Percentiles rank a stretch among this genome's conserved stretches.
Conservation (phyloP, 2,329 filamentous ascomycete species). For the Talaromyces sp. region DNA sequence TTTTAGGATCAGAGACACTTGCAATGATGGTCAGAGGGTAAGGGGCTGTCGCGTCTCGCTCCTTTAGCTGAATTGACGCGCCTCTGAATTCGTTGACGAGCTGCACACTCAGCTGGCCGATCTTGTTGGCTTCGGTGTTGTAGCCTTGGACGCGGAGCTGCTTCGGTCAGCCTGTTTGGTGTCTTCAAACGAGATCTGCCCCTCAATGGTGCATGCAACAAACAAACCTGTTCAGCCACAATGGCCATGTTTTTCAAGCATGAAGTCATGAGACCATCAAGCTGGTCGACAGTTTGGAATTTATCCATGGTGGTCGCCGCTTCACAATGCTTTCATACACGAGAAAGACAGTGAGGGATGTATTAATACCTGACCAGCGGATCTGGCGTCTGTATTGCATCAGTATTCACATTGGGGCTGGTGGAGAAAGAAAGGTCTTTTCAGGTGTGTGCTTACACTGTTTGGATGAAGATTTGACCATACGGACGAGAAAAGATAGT, state of each 20-base stretch:
- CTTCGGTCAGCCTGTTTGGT: neutral
- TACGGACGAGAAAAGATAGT: neutral
- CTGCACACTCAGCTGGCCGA: conserved; percentile 19
- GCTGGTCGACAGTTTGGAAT: neutral
- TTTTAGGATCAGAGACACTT: neutral
- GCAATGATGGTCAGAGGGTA: neutral
- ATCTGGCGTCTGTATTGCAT: neutral
- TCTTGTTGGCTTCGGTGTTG: conserved; percentile 18
- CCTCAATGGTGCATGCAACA: neutral
- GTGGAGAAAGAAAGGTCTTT: neutral
- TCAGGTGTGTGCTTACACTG: neutral
- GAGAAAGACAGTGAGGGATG: neutral
- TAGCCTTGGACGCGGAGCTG: conserved; percentile 3
- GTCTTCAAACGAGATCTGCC: neutral
- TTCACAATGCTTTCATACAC: neutral
- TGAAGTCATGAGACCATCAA: neutral
- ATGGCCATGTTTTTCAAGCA: neutral
- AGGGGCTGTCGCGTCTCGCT: neutral
- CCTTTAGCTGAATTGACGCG: conserved; percentile 17
- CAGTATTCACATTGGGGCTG: neutral
- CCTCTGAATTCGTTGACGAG: conserved; percentile 20
- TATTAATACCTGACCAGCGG: neutral
- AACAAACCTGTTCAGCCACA: conserved; percentile 1
- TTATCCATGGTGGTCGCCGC: neutral
- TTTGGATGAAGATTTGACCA: neutral